Conservation (phyloP, 2,329 filamentous ascomycete genomes). For the Neopestalotiopsis clavispora region DNA sequence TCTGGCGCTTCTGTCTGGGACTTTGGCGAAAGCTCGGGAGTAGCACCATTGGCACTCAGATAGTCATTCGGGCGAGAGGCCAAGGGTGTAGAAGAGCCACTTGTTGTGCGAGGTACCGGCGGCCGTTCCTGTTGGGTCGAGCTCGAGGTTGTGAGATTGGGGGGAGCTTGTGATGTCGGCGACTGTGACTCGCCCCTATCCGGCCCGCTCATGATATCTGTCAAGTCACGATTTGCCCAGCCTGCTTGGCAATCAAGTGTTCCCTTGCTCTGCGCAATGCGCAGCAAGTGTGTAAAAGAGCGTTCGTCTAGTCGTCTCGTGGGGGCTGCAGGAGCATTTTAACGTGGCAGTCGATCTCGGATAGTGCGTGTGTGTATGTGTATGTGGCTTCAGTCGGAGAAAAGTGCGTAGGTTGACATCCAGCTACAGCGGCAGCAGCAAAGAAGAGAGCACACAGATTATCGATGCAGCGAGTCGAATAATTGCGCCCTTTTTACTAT, state of each 20-base stretch:
- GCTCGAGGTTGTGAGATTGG: conserved; percentile 30
- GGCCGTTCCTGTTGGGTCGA: conserved; percentile 28
- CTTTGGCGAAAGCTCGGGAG: conserved; percentile 24
- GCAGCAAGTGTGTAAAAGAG: background rate
- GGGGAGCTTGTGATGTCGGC: conserved; percentile 37
- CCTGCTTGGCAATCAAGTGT: background rate
- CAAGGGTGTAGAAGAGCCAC: conserved; percentile 23
- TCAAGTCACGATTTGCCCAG: background rate
- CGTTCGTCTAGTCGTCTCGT: background rate
- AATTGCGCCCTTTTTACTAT: background rate
- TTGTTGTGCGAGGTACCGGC: conserved; percentile 28
- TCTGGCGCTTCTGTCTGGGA: conserved; percentile 35
- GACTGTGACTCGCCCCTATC: conserved; percentile 39
- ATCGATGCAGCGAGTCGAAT: background rate
- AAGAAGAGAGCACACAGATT: background rate
- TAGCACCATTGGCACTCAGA: conserved; percentile 25
- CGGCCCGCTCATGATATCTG: conserved; percentile 28
- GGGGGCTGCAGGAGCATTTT: background rate
- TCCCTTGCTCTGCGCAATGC: background rate
- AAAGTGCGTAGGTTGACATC: background rate
- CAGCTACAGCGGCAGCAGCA: background rate
- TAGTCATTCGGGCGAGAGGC: background rate
- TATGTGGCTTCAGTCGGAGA: background rate
- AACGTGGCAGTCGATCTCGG: background rate
- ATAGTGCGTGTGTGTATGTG: background rate